These are phyloP conservation scores for Xylaria digitata DNA, from an alignment of 2,329 filamentous ascomycete genomes.

Conservation along the genomic window DNA sequence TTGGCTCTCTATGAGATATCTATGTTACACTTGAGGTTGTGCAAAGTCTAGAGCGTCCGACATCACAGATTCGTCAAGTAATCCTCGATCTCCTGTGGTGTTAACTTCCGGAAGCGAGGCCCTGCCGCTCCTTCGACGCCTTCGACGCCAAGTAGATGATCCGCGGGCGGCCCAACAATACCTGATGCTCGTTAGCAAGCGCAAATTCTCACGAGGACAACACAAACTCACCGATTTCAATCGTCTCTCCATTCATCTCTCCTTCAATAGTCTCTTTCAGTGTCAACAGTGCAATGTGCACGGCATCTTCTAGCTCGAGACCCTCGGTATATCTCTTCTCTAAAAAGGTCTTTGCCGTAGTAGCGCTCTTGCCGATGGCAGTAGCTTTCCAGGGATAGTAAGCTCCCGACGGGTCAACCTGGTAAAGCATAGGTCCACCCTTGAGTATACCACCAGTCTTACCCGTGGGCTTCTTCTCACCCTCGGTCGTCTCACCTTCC, in stretches of 20 bases:
- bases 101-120: slow-evolving; percentile 92
- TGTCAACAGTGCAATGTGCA: slow-evolving; percentile 96
- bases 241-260: slow-evolving; percentile 98
- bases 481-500: slow-evolving; percentile 62
- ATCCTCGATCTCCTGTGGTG: slow-evolving; percentile 98
- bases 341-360: slow-evolving; percentile 97
- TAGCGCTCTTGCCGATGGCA: slow-evolving; percentile 97
- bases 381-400: slow-evolving; percentile 99
- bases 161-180: slow-evolving; percentile 93
- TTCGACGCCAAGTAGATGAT: slow-evolving; percentile 91
- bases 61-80: slow-evolving; percentile 96
- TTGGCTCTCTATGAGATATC: slow-evolving; percentile 57
- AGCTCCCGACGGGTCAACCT: slow-evolving; percentile 98
- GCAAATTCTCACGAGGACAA: not conserved
- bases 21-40: slow-evolving; percentile 59
- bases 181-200: slow-evolving; percentile 63
- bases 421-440: slow-evolving; percentile 96
- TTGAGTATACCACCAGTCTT: slow-evolving; percentile 97
- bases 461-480: slow-evolving; percentile 75
- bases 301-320: slow-evolving; percentile 95
- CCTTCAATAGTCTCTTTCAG: slow-evolving; percentile 99
- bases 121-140: slow-evolving; percentile 87
- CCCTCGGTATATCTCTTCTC: slow-evolving; percentile 99
- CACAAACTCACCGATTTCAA: slow-evolving; percentile 86
- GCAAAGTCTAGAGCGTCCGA: slow-evolving; percentile 42